phyloP scores from a whole-genome alignment of 2,329 filamentous ascomycete genomes.

The Fusarium illudens region DNA sequence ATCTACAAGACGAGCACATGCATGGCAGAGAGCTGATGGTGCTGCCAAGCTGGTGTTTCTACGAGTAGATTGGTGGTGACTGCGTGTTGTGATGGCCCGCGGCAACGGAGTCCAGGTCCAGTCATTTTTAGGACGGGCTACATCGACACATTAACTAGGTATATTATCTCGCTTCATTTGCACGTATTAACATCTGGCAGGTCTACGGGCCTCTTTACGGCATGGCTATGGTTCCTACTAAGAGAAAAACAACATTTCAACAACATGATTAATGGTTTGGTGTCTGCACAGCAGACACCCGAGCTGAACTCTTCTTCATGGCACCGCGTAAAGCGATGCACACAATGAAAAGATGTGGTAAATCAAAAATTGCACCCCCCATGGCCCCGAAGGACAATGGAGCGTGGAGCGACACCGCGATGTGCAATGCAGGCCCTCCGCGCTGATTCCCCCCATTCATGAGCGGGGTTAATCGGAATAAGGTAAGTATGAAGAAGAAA shows the following conservation, averaged over 20 bases:
- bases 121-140: too few species aligned
- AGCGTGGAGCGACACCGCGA: conserved; percentile 58
- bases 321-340: conserved; percentile 48
- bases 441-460: conserved; percentile 54
- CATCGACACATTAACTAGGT: too few species aligned
- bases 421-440: conserved; percentile 65
- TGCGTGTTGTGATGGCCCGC: not conserved
- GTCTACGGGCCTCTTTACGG: too few species aligned
- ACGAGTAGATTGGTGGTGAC: not conserved
- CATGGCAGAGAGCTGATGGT: not conserved
- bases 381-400: conserved; percentile 65
- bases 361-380: conserved; percentile 64
- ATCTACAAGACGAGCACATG: too few species aligned
- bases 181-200: too few species aligned
- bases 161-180: too few species aligned
- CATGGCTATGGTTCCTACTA: too few species aligned
- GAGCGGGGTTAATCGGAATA: conserved; percentile 56
- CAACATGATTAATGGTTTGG: too few species aligned
- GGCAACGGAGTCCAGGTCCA: too few species aligned
- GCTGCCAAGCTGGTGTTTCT: not conserved
- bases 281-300: too few species aligned
- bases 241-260: too few species aligned
- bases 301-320: conserved; percentile 61
- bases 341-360: conserved; percentile 57
- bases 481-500: conserved; percentile 64